Percentiles rank a stretch among this genome's conserved stretches.
Evolutionary conservation across 371 early-diverging fungal genomes (phyloP).

Genomic region (Paraphysoderma sedebokerense): DNA sequence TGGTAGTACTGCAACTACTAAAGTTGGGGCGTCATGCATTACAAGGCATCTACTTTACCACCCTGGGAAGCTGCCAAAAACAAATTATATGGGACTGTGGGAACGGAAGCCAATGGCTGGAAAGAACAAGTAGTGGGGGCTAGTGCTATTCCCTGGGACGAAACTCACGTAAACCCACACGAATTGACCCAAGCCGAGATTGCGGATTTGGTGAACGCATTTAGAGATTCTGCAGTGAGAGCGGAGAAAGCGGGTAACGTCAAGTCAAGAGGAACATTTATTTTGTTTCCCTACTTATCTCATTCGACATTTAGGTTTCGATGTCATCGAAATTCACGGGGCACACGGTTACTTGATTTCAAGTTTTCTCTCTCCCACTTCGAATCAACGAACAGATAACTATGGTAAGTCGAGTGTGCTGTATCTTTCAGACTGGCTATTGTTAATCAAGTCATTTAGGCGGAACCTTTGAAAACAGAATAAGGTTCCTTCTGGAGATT

Average conservation of each 20-base stretch:
- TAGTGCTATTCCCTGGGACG: constrained; percentile 30
- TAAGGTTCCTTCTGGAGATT: constrained; percentile 44
- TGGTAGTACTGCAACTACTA: no score
- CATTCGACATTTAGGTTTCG: constrained; percentile 34
- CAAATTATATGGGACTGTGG: constrained; percentile 10
- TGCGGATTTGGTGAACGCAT: constrained; percentile 28
- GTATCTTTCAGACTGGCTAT: constrained; percentile 1
- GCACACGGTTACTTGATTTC: constrained; percentile 63
- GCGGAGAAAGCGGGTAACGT: constrained; percentile 33
- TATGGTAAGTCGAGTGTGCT: constrained; percentile 36
- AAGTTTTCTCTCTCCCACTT: constrained; percentile 58
- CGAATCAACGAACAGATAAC: constrained; percentile 65
- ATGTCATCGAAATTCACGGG: constrained; percentile 70
- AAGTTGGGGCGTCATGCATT: no score
- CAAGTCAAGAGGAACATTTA: no score
- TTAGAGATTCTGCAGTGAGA: constrained; percentile 47
- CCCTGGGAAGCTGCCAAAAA: constrained; percentile 15
- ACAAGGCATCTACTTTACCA: constrained; percentile 29
- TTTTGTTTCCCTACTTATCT: neutral
- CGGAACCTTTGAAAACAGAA: constrained; percentile 59
- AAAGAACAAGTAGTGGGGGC: constrained; percentile 54
- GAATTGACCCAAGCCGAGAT: constrained; percentile 49
- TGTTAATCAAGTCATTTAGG: constrained; percentile 18
- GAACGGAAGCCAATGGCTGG: constrained; percentile 40
- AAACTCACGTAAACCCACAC: constrained; percentile 24